Conservation (phyloP, 2,329 filamentous ascomycete genomes). For the Helotiales sp. region DNA sequence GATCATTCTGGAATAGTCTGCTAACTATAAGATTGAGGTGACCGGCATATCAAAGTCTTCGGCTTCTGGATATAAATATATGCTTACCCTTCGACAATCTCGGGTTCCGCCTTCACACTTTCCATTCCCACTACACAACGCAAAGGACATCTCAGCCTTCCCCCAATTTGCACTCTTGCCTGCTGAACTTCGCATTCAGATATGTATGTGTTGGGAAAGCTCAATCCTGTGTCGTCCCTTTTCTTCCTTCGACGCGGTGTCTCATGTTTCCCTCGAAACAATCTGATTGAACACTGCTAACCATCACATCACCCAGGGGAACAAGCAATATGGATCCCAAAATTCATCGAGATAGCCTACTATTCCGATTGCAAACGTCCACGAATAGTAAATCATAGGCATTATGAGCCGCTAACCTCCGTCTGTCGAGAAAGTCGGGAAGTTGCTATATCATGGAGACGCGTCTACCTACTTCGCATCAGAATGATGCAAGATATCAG, state of each 20-base stretch:
- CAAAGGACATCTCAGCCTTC: not conserved
- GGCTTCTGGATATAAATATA: no score
- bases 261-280: no score
- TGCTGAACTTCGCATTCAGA: conserved; percentile 6
- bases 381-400: not conserved
- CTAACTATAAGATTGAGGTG: no score
- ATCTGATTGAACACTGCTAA: no score
- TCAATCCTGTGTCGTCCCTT: no score
- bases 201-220: no score
- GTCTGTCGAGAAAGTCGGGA: conserved; percentile 13
- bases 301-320: no score
- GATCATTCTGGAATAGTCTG: no score
- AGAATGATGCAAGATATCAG: no score
- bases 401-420: not conserved
- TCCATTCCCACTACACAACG: not conserved
- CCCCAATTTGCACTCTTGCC: not conserved
- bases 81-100: not conserved
- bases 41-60: no score
- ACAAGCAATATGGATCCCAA: conserved; percentile 1
- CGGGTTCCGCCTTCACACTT: not conserved
- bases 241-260: no score
- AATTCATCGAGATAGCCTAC: conserved; percentile 13
- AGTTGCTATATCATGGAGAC: not conserved
- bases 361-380: not conserved
- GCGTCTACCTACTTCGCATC: no score